Percentiles rank a stretch among this genome's conserved stretches.
These are phyloP conservation scores for Staphylotrichum tortipilum DNA, from an alignment of 495 filamentous ascomycete species.

Conservation along the genomic window DNA sequence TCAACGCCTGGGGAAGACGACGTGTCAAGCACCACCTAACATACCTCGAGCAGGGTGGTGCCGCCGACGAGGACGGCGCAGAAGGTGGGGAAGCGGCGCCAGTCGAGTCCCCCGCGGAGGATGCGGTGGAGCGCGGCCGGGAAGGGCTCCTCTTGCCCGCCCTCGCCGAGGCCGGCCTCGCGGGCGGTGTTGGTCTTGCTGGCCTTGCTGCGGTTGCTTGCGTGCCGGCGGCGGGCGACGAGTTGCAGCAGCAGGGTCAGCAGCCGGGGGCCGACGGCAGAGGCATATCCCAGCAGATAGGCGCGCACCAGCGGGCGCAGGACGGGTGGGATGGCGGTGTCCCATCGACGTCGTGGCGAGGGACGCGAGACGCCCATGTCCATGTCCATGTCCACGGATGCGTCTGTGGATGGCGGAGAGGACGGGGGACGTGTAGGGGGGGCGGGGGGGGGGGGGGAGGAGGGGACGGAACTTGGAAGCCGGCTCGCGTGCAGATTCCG, in stretches of 20 bases:
- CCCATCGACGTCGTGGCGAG: constrained; percentile 19
- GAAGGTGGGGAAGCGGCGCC: constrained; percentile 68
- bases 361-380: too few species aligned
- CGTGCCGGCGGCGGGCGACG: constrained; percentile 26
- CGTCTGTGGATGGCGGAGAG: too few species aligned
- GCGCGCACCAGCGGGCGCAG: constrained; percentile 59
- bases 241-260: constrained; percentile 47
- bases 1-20: too few species aligned
- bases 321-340: constrained; percentile 31
- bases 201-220: constrained; percentile 17
- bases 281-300: constrained; percentile 67
- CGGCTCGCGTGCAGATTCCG: too few species aligned
- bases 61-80: constrained; percentile 71
- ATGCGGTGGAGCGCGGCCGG: constrained; percentile 33
- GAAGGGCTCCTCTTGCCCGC: constrained; percentile 25
- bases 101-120: constrained; percentile 38
- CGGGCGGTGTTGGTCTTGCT: too few species aligned
- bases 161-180: too few species aligned
- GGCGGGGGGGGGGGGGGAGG: too few species aligned
- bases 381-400: too few species aligned
- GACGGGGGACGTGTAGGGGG: too few species aligned
- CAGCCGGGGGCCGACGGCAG: constrained; percentile 57
- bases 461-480: too few species aligned
- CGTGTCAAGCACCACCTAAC: background rate
- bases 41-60: constrained; percentile 61